Evolutionary conservation across 768 basidiomycete species (phyloP).

Genomic region (Trametes cingulata): DNA sequence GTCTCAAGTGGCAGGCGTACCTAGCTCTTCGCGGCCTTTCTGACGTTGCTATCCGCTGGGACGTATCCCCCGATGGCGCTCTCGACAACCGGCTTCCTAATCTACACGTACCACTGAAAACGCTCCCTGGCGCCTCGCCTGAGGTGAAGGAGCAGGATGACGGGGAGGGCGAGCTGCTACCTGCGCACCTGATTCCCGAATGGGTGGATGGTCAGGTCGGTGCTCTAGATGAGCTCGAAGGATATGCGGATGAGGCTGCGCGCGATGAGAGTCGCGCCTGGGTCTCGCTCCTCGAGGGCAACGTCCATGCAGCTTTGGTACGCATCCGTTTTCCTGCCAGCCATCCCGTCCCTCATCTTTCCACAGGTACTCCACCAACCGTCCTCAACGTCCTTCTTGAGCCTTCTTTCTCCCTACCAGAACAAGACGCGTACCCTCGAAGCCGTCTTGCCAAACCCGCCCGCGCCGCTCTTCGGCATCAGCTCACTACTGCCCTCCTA

Average conservation of each 20-base stretch:
- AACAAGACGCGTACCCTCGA: conserved; percentile 39
- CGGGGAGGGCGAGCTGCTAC: conserved; percentile 51
- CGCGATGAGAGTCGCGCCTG: conserved; percentile 80
- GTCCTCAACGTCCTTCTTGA: conserved; percentile 41
- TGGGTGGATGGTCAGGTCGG: conserved; percentile 66
- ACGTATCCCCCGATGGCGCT: conserved; percentile 69
- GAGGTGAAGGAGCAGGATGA: conserved; percentile 31
- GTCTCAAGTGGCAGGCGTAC: conserved; percentile 89
- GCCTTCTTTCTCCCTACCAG: conserved; percentile 42
- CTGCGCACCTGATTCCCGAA: conserved; percentile 66
- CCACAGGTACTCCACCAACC: conserved; percentile 53
- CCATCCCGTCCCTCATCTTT: not conserved
- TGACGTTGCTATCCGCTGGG: conserved; percentile 59
- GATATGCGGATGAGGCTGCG: conserved; percentile 59
- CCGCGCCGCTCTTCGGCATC: conserved; percentile 71
- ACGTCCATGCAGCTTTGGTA: conserved; percentile 76
- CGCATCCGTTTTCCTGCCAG: not conserved
- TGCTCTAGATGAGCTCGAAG: conserved; percentile 51
- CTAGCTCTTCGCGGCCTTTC: conserved; percentile 64
- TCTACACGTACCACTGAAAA: conserved; percentile 55
- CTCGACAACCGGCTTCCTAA: conserved; percentile 70
- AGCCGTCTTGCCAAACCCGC: conserved; percentile 61
- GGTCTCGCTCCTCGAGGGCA: conserved; percentile 76
- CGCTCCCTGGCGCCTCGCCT: conserved; percentile 13
- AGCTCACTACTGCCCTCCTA: conserved; percentile 60